These are phyloP conservation scores for Nepenthes mirabilis DNA, from an alignment of 148 eudicot species.

Conservation along the genomic window DNA sequence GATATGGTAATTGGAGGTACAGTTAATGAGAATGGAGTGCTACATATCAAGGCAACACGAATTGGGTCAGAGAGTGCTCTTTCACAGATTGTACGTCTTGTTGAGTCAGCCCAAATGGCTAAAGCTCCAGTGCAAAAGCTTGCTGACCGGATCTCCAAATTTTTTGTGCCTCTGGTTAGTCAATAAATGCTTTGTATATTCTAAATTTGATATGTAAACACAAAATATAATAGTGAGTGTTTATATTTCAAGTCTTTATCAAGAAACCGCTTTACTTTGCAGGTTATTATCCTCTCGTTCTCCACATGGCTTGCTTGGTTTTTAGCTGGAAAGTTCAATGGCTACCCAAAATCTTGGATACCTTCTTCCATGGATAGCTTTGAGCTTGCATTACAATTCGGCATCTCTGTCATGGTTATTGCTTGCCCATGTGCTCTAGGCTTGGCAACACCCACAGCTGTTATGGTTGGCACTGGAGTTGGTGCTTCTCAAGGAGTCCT, in stretches of 20 bases:
- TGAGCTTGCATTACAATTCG: conserved; percentile 90
- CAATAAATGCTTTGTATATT: background rate
- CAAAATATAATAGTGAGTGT: background rate
- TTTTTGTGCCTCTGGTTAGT: conserved; percentile 83
- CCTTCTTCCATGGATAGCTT: conserved; percentile 94
- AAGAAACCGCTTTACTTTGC: conserved; percentile 6
- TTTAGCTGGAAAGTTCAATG: conserved; percentile 52
- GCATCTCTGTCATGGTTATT: conserved; percentile 96
- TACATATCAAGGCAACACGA: conserved; percentile 70
- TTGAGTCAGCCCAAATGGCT: conserved; percentile 98
- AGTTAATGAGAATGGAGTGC: conserved; percentile 76
- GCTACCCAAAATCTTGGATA: conserved; percentile 81
- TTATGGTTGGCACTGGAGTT: conserved; percentile 99
- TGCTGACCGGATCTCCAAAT: conserved; percentile 84
- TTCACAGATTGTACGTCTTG: conserved; percentile 82
- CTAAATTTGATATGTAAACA: background rate
- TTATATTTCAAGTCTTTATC: background rate
- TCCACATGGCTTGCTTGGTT: conserved; percentile 84
- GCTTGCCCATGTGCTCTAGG: conserved; percentile 99
- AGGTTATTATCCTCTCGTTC: conserved; percentile 70
- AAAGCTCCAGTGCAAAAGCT: conserved; percentile 97
- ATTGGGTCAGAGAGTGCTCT: conserved; percentile 97
- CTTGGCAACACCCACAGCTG: conserved; percentile 98
- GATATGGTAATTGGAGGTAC: conserved; percentile 94
- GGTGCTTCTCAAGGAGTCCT: conserved; percentile 98